phyloP scores from a whole-genome alignment of 352 stramenopile species.

The Phytophthora uliginosa region DNA sequence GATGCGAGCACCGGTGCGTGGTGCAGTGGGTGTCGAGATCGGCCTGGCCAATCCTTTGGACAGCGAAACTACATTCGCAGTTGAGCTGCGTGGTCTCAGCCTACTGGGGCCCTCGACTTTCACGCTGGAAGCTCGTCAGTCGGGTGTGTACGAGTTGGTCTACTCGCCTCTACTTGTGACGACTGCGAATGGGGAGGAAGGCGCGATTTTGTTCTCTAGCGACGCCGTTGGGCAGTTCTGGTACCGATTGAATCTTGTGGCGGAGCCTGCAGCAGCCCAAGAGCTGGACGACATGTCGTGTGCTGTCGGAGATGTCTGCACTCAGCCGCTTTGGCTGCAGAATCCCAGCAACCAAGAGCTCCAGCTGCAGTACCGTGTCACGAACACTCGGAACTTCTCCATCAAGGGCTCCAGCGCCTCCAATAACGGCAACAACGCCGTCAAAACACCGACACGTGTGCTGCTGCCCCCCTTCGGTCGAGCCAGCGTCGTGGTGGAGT shows the following conservation, averaged over 20 bases:
- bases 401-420: slow-evolving; percentile 58
- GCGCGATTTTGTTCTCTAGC: slow-evolving; percentile 92
- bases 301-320: slow-evolving; percentile 84
- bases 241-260: slow-evolving; percentile 90
- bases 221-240: slow-evolving; percentile 95
- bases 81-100: slow-evolving; percentile 88
- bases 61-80: slow-evolving; percentile 84
- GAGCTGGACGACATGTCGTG: slow-evolving; percentile 83
- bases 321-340: slow-evolving; percentile 84
- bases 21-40: slow-evolving; percentile 92
- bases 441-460: slow-evolving; percentile 32
- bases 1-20: slow-evolving; percentile 85
- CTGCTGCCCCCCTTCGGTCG: slow-evolving; percentile 77
- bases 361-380: slow-evolving; percentile 73
- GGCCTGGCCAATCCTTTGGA: slow-evolving; percentile 92
- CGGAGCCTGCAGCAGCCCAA: slow-evolving; percentile 57
- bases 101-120: slow-evolving; percentile 87
- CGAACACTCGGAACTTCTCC: slow-evolving; percentile 92
- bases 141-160: slow-evolving; percentile 92
- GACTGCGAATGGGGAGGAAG: slow-evolving; percentile 47
- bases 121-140: slow-evolving; percentile 69
- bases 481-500: slow-evolving; percentile 81
- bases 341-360: slow-evolving; percentile 92
- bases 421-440: background rate
- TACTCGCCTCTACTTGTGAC: slow-evolving; percentile 91